Base-by-base conservation (phyloP, 371 early-diverging fungal genomes). In the Amoeboaphelidium protococcarum region DNA sequence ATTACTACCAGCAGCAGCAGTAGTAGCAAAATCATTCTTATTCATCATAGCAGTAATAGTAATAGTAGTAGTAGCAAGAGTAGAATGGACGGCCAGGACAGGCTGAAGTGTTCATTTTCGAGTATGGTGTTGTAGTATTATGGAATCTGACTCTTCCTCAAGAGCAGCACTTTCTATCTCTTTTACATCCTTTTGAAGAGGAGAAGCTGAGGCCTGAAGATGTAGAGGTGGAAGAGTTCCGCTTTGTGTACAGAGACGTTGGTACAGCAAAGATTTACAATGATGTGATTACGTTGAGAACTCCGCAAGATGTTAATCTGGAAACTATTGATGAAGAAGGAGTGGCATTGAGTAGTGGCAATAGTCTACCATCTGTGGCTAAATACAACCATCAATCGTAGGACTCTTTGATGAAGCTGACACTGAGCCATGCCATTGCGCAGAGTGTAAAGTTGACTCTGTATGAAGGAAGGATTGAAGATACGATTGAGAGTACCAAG, bases 191-290 rank as follows among this genome's bases (percentile, higher is more conserved):
- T 25, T 44, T 46, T 49, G 25, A 31, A 48, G 20, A 41, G 12
- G 26, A 44, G 13, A 2, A n/a, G 26, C 2, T 31, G 59, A 71
- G 70, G 31, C 53, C 64, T 16, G 74, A 72, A 23, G 82, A 82
- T 51, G 67, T 83, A 42, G 82, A 87, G 57, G 71, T 70, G n/a
- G 91, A 94, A 50, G 84, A 84, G 55, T 82, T 94, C 60, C 75
- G 80, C 54, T 87, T 82, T 55, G 76, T 80, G 51, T 87, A 87
- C 64, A 81, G 77, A 58, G 48, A 58, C 25, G 50, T 55, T 27
- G 27, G 40, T 20, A 42, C 16, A 41, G 67, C 70, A 16, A 64
- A 71, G 23, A 73, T 78, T 27, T 80, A 69, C 58, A 80, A 78
- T 43, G 75, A 75, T 48, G 68, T 76, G 40, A 78, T 82, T 40